Evolutionary conservation across 768 basidiomycete species (phyloP).

Genomic region (Boletus pseudopeckii): DNA sequence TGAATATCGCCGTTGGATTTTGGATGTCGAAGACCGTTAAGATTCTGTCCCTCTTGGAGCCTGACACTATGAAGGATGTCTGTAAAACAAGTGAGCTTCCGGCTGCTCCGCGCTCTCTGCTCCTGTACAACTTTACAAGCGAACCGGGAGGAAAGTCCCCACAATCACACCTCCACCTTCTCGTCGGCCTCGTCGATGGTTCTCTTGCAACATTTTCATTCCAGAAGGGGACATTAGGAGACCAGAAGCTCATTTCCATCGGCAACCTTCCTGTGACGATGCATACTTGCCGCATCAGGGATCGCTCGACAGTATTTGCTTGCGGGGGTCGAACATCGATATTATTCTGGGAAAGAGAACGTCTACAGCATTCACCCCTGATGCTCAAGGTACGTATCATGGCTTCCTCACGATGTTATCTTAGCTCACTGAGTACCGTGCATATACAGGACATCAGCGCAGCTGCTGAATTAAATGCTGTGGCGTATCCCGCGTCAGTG

Average conservation of each 20-base stretch:
- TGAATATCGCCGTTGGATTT: conserved; percentile 60
- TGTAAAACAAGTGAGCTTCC: conserved; percentile 34
- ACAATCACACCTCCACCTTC: conserved; percentile 51
- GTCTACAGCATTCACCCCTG: conserved; percentile 65
- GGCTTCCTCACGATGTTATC: neutral
- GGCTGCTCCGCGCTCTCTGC: conserved; percentile 43
- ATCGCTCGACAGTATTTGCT: conserved; percentile 60
- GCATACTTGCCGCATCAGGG: conserved; percentile 52
- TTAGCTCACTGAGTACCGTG: conserved; percentile 1
- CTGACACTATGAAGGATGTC: conserved; percentile 18
- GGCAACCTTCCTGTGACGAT: conserved; percentile 67
- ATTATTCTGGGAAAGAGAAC: conserved; percentile 62
- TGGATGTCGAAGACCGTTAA: conserved; percentile 70
- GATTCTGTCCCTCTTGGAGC: conserved; percentile 42
- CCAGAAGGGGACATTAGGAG: conserved; percentile 36
- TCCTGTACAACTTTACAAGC: conserved; percentile 58
- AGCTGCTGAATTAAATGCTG: conserved; percentile 47
- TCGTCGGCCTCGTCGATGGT: conserved; percentile 77
- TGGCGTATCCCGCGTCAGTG: conserved; percentile 49
- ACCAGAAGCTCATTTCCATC: conserved; percentile 59
- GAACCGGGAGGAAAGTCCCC: conserved; percentile 31
- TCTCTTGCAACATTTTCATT: conserved; percentile 57
- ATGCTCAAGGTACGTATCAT: conserved; percentile 54
- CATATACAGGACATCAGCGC: conserved; percentile 49
- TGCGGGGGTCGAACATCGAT: conserved; percentile 67